Percentiles rank a stretch among this genome's conserved stretches.
Evolutionary conservation across 345 rosid species (phyloP).

Genomic region (Salix koriyanagi): DNA sequence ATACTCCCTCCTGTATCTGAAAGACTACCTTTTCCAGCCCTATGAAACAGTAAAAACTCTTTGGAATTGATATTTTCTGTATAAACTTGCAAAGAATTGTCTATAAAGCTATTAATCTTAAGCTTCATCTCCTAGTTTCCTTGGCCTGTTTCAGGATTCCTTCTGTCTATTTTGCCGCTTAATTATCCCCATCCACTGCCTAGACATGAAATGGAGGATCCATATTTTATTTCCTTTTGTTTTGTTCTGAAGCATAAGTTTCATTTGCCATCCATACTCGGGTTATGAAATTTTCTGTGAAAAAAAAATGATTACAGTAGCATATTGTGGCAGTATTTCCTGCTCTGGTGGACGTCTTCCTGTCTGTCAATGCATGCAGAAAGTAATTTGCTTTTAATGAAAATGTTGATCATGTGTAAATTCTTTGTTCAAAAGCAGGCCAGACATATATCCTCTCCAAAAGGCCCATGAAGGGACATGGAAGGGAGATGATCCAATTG

Average conservation of each 20-base stretch:
- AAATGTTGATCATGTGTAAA: constrained; percentile 7
- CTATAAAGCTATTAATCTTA: too few species aligned
- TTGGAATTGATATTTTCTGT: too few species aligned
- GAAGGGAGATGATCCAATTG: constrained; percentile 90
- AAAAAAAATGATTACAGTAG: neutral
- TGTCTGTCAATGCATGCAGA: neutral
- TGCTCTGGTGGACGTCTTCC: neutral
- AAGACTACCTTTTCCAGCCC: neutral
- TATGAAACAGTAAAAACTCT: neutral
- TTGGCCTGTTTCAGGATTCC: too few species aligned
- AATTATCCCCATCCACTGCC: too few species aligned
- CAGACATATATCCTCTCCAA: constrained; percentile 61
- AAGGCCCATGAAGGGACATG: constrained; percentile 85
- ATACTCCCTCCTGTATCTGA: neutral
- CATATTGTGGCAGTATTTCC: neutral
- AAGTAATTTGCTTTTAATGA: neutral
- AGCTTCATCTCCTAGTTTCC: too few species aligned
- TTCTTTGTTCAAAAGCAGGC: constrained; percentile 47
- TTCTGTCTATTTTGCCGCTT: too few species aligned
- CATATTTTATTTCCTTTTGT: too few species aligned
- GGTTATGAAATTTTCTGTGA: neutral
- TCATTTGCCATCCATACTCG: too few species aligned
- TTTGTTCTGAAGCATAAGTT: too few species aligned
- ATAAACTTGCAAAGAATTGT: too few species aligned
- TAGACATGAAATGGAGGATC: too few species aligned